A percentile compares a stretch with the other conserved stretches of the same genome.
Evolutionary conservation across 805 yeast species (phyloP).

Genomic region (Barnettozyma sp.): DNA sequence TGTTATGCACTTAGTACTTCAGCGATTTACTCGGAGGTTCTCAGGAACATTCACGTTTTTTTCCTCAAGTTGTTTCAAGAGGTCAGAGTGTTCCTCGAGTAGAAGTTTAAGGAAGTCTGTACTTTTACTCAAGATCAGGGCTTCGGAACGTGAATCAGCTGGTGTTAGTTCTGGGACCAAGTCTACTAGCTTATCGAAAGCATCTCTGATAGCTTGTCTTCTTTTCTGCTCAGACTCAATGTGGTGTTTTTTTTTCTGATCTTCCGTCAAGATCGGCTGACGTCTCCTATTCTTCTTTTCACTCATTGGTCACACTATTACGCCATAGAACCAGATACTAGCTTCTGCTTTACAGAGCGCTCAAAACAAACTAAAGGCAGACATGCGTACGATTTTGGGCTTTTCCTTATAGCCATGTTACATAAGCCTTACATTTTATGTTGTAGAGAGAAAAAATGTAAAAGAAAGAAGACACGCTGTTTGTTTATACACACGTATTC

Average conservation of each 20-base stretch:
- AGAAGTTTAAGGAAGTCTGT: slow-evolving; percentile 48
- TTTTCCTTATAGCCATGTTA: no score
- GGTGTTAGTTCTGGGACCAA: slow-evolving; percentile 66
- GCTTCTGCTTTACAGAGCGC: no score
- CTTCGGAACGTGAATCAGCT: slow-evolving; percentile 76
- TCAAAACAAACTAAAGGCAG: no score
- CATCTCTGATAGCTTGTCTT: slow-evolving; percentile 75
- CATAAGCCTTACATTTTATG: no score
- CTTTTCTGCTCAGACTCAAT: slow-evolving; percentile 84
- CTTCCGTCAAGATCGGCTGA: slow-evolving; percentile 24
- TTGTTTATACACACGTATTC: no score
- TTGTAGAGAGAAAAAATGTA: no score
- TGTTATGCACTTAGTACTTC: no score
- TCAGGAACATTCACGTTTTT: slow-evolving; percentile 24
- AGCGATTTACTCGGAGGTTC: slow-evolving; percentile 4
- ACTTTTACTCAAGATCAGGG: slow-evolving; percentile 61
- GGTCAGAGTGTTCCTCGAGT: slow-evolving; percentile 40
- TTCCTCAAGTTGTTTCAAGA: slow-evolving; percentile 35
- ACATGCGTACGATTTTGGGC: no score
- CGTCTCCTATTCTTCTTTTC: slow-evolving; percentile 4
- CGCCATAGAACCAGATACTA: no score
- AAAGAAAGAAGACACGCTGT: slow-evolving; percentile 1
- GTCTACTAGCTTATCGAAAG: slow-evolving; percentile 68
- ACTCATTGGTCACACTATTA: neutral
- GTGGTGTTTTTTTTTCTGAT: slow-evolving; percentile 55